These are phyloP conservation scores for Mrakia frigida DNA, from an alignment of 768 basidiomycete genomes.

Conservation along the genomic window DNA sequence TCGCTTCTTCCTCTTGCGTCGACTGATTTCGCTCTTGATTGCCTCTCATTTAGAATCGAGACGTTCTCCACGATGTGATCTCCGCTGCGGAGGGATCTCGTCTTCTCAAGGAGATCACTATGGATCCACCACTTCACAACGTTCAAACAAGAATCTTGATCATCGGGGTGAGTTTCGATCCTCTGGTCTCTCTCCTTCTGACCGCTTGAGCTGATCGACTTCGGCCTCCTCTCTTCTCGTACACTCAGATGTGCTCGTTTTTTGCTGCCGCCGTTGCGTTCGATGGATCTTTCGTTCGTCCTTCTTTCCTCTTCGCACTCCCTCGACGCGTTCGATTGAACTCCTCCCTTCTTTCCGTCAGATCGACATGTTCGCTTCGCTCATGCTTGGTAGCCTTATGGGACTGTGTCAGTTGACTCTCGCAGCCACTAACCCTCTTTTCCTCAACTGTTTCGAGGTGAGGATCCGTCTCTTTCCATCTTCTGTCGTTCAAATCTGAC, in stretches of 20 bases:
- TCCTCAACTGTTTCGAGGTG: conserved; percentile 32
- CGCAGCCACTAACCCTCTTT: conserved; percentile 24
- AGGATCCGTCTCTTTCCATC: background rate
- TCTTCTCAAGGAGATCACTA: conserved; percentile 30
- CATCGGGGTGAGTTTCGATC: conserved; percentile 13
- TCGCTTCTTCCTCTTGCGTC: background rate
- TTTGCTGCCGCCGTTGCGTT: conserved; percentile 29
- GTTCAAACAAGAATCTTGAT: conserved; percentile 19
- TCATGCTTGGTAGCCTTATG: conserved; percentile 29
- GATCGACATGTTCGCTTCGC: conserved; percentile 28
- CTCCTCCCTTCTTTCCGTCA: too few species aligned
- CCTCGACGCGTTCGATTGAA: too few species aligned
- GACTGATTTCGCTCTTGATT: background rate
- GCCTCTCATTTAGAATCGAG: conserved; percentile 9
- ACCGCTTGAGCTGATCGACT: background rate
- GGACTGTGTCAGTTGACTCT: conserved; percentile 29
- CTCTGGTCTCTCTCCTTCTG: background rate
- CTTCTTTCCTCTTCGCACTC: too few species aligned
- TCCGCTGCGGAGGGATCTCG: conserved; percentile 23
- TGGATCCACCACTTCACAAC: conserved; percentile 4
- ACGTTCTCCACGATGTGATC: conserved; percentile 29
- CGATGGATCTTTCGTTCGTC: conserved; percentile 26
- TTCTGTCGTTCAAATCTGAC: background rate
- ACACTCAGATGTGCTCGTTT: conserved; percentile 18
- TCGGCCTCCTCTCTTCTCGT: background rate